Conservation (phyloP, 225 moss, liverwort and hornwort species). For the Polytrichum commune region DNA sequence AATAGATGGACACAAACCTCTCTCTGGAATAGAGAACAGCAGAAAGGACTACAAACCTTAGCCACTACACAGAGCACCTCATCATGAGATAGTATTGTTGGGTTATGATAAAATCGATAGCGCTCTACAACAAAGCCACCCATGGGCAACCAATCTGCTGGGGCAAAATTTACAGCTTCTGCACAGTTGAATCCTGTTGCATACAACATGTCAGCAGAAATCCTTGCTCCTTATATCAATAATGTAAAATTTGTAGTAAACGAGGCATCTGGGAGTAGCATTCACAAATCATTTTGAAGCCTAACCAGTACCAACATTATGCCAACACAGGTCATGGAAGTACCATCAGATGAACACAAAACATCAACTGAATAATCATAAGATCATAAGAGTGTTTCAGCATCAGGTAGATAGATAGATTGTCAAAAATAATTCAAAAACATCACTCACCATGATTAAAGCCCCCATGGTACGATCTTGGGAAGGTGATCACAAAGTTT, state of each 20-base stretch:
- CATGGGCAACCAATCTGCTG: conserved; percentile 89
- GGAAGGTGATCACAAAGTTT: conserved; percentile 94
- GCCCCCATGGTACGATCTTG: conserved; percentile 97
- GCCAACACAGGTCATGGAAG: no score
- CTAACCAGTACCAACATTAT: no score
- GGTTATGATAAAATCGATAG: conserved; percentile 83
- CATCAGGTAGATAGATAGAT: no score
- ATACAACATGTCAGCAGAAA: neutral
- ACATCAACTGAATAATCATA: no score
- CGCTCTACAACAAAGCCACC: conserved; percentile 94
- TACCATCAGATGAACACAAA: no score
- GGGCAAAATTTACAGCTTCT: conserved; percentile 97
- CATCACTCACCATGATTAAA: conserved; percentile 84
- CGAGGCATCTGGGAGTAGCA: no score
- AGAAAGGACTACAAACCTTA: conserved; percentile 46
- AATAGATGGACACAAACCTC: no score
- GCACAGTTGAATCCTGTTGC: conserved; percentile 95
- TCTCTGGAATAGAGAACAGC: no score
- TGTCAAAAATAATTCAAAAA: conserved; percentile 1
- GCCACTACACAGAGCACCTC: conserved; percentile 97
- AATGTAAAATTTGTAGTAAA: no score
- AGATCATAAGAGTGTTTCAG: no score
- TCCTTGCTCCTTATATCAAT: neutral
- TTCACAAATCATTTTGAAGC: no score
- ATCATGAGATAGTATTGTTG: conserved; percentile 90